Evolutionary conservation across 2,329 filamentous ascomycete species (phyloP).

Genomic region (Arthrobotrys sphaeroides): DNA sequence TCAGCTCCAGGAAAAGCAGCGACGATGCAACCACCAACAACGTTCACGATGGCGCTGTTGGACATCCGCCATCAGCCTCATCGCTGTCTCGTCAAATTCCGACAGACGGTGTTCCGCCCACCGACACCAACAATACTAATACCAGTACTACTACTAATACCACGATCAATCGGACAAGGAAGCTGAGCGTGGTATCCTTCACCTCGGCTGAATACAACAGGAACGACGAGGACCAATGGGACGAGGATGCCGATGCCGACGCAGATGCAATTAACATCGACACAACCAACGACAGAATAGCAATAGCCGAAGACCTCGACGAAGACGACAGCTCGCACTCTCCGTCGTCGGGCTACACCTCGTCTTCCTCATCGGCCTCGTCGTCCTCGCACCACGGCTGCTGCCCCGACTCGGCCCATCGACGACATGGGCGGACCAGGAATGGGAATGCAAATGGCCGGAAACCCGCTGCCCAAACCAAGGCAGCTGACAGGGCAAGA

Average conservation of each 20-base stretch:
- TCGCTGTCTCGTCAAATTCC: background rate
- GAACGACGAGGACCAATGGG: conserved; percentile 34
- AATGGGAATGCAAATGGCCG: background rate
- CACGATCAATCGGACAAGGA: conserved; percentile 25
- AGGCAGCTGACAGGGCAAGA: conserved; percentile 22
- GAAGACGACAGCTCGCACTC: background rate
- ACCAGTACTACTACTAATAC: background rate
- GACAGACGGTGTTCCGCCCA: background rate
- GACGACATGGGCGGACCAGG: background rate
- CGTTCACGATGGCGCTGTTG: background rate
- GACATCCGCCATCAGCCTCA: background rate
- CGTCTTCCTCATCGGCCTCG: conserved; percentile 10
- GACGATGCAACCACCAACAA: conserved; percentile 13
- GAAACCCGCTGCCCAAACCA: background rate
- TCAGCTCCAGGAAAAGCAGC: conserved; percentile 22
- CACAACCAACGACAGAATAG: background rate
- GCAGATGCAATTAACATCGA: background rate
- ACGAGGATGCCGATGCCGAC: background rate
- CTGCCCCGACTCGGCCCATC: background rate
- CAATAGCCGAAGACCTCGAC: background rate
- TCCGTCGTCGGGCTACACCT: conserved; percentile 32
- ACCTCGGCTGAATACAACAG: conserved; percentile 44
- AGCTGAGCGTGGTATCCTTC: conserved; percentile 49
- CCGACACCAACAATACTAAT: background rate
- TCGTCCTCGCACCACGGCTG: conserved; percentile 10